Evolutionary conservation across 768 basidiomycete species (phyloP).

Genomic region (Wakefieldia striispora): DNA sequence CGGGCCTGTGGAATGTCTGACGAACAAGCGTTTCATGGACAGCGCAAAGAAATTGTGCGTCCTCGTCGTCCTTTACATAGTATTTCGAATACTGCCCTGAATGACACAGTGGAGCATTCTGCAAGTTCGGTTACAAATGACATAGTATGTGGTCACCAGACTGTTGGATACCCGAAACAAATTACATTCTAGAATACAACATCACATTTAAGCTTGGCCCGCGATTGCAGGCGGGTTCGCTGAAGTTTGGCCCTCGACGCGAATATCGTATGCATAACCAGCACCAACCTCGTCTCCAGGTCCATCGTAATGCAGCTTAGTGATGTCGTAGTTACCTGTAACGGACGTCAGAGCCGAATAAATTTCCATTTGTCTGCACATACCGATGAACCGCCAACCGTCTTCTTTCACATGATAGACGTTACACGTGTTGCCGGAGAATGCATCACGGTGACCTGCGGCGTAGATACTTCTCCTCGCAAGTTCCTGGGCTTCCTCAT

Average conservation of each 20-base stretch:
- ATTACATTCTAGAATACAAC: constrained; percentile 23
- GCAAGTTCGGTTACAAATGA: too few relatives aligned
- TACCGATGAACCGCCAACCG: constrained; percentile 96
- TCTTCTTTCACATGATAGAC: constrained; percentile 93
- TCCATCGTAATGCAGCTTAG: constrained; percentile 88
- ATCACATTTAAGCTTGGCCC: constrained; percentile 28
- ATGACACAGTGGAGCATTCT: too few relatives aligned
- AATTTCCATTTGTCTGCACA: constrained; percentile 23
- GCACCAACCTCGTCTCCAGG: constrained; percentile 67
- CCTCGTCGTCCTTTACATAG: neutral
- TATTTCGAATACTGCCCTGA: too few relatives aligned
- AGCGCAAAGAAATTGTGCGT: neutral
- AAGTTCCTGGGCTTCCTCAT: constrained; percentile 92
- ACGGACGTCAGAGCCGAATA: constrained; percentile 10
- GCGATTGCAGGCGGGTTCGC: constrained; percentile 44
- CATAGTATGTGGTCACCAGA: neutral
- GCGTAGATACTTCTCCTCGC: constrained; percentile 93
- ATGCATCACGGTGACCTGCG: constrained; percentile 94
- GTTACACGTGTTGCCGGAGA: constrained; percentile 95
- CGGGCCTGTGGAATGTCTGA: constrained; percentile 17
- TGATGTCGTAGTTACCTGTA: constrained; percentile 89
- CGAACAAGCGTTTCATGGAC: constrained; percentile 34
- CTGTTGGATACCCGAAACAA: constrained; percentile 7
- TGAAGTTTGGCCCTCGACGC: constrained; percentile 56
- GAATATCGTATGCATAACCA: constrained; percentile 80